Base-by-base conservation (phyloP, 345 rosid species). In the Melastoma malabathricum region DNA sequence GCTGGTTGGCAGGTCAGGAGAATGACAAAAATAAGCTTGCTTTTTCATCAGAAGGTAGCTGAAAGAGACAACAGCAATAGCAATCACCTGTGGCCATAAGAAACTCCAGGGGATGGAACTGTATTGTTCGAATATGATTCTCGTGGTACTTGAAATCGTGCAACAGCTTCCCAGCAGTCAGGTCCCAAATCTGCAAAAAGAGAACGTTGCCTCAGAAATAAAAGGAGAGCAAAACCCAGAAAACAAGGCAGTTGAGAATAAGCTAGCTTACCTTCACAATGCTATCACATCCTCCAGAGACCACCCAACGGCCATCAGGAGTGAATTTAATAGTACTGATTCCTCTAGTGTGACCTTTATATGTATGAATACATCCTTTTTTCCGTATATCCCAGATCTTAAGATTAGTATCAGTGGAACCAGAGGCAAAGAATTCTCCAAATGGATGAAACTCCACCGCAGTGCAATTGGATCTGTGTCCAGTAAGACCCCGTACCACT, bases 301-400 rank as follows among this genome's bases (percentile, higher is more conserved):
- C 94, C 22, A 92, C 94, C 99, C 99, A 92, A 19, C 97, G 99
- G 50, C 99, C 99, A 81, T 92, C 97, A n/a, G 99, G 99, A 56
- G 75, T 67, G 72, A 92, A 92, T 54, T 71, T 79, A 56, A 92
- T 88, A 44, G 94, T 81, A 67, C 69, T 69, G 55, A 92, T 61
- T 58, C 86, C 93, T 66, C 65, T 83, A 13, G 83, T 75, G 60
- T 92, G 97, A 45, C 99, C 97, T 75, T 78, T 84, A 77, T 84
- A 88, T 1, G 95, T 88, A 66, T 88, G 99, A 64, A 83, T 83
- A 68, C 97, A 82, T 46, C 95, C 99, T 59, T 88, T 92, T 62
- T 88, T 88, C 56, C 97, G 83, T 69, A 76, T 83, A 68, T 92
- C 99, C 99, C 99, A 92, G 34, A 92, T 64, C 73, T 75, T 92